These are phyloP conservation scores for Clarireedia paspali DNA, from an alignment of 2,329 filamentous ascomycete species.

Conservation along the genomic window DNA sequence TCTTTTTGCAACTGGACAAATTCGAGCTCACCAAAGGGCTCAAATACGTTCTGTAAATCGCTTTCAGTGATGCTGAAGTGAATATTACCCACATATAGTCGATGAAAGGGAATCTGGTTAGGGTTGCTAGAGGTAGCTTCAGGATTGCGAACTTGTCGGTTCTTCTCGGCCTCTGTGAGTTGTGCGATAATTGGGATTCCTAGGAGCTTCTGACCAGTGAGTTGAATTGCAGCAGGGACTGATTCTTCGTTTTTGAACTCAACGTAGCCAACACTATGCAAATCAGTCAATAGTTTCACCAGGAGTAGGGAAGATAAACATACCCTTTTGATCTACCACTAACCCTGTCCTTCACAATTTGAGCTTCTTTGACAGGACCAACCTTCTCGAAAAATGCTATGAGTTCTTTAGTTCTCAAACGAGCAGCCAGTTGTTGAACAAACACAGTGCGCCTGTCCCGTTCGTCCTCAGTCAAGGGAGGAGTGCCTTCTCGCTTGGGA, in stretches of 20 bases:
- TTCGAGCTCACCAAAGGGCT: constrained; percentile 94
- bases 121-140: constrained; percentile 61
- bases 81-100: constrained; percentile 97
- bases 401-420: constrained; percentile 84
- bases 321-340: constrained; percentile 97
- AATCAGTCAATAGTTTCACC: constrained; percentile 9
- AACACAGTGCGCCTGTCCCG: constrained; percentile 95
- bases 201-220: constrained; percentile 97
- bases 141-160: constrained; percentile 83
- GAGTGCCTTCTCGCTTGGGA: constrained; percentile 45
- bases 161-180: constrained; percentile 98
- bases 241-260: constrained; percentile 97
- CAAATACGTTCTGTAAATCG: constrained; percentile 92
- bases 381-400: constrained; percentile 94
- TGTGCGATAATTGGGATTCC: constrained; percentile 98
- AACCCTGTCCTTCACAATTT: constrained; percentile 97
- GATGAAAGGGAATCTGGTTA: constrained; percentile 89
- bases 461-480: constrained; percentile 86
- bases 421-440: constrained; percentile 93
- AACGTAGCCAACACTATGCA: constrained; percentile 86
- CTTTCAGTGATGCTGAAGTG: constrained; percentile 98
- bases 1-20: constrained; percentile 98
- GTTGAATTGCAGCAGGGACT: constrained; percentile 85
- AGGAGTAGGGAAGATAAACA: constrained; percentile 27
- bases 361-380: constrained; percentile 89